Percentiles rank a stretch among this genome's conserved stretches.
Evolutionary conservation across 2,329 filamentous ascomycete genomes (phyloP).

Genomic region (Tolypocladium inflatum): DNA sequence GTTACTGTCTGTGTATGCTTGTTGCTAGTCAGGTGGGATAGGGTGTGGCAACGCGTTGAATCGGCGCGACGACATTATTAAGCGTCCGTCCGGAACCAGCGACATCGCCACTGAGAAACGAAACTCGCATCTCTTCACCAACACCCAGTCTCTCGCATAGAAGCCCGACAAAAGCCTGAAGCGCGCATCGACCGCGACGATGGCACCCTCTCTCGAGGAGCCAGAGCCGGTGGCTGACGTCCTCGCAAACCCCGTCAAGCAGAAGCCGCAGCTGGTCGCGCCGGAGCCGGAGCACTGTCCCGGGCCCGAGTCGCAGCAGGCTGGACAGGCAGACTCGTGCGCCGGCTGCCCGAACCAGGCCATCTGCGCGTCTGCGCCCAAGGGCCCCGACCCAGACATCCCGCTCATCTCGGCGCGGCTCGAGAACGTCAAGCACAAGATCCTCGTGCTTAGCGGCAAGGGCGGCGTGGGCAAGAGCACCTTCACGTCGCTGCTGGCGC

Average conservation of each 20-base stretch:
- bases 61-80: conserved; percentile 8
- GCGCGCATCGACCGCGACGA: conserved; percentile 23
- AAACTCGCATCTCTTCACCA: neutral
- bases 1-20: neutral
- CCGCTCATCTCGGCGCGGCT: conserved; percentile 79
- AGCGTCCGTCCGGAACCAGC: conserved; percentile 3
- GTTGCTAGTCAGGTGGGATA: neutral
- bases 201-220: conserved; percentile 77
- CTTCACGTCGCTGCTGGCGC: conserved; percentile 78
- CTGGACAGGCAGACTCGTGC: conserved; percentile 71
- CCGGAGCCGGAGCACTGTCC: conserved; percentile 97
- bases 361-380: conserved; percentile 89
- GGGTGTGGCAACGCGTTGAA: neutral
- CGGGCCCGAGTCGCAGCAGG: conserved; percentile 69
- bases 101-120: conserved; percentile 2
- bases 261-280: conserved; percentile 76
- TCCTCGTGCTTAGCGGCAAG: conserved; percentile 87
- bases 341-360: conserved; percentile 91
- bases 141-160: neutral
- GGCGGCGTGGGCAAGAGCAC: conserved; percentile 96
- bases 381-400: conserved; percentile 92
- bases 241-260: conserved; percentile 65
- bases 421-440: conserved; percentile 76
- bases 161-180: neutral
- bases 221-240: conserved; percentile 58